Evolutionary conservation across 2,329 filamentous ascomycete genomes (phyloP), one percentile per base, ranked within the genome.

Genomic region (Alternaria rosae): DNA sequence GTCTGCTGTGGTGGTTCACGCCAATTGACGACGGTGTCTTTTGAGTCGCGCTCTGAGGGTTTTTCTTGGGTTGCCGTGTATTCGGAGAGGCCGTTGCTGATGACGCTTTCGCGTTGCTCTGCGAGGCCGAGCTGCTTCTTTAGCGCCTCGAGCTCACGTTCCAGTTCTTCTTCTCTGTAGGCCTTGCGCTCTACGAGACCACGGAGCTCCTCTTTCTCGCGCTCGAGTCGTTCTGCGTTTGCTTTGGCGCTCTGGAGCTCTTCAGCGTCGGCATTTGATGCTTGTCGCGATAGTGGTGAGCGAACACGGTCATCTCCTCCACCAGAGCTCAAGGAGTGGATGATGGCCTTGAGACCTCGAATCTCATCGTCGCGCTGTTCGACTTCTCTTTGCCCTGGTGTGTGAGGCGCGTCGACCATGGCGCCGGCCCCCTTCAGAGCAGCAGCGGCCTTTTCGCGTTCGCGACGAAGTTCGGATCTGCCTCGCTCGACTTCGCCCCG

Each of bases 301-400:
- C 72, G 74, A 5, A 64, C 65, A 35, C 74, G 74, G 20, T 78
- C 75, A 26, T 77, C 82, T 11, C 89, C 87, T 26, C 64, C 70
- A 69, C 92, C 92, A 64, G 93, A 87, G 78, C 93, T 97, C 38
- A 99, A 85, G 17, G 93, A 97, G 80, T 98, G 94, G 63, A 99
- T 98, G 76, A 99, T 98, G 44, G 95, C 94, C 80, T 98, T 99
- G 67, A 99, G 86, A 48, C 95, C 95, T 65, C 94, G 88, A 74
- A 99, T 98, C 82, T 99, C 95, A 72, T 99, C 95, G 73, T 99
- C 94, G 77, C 96, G 95, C 76, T 97, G 92, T 76, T 96, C 93
- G 28, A 98, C 81, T 66, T 97, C 93, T 78, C 92, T 92, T 44
- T 87, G 86, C 35, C 79, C 76, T 61, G 79, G 76, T 41, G 74